A percentile compares a stretch with the other conserved stretches of the same genome.
These are phyloP conservation scores for Mimosa pudica DNA, from an alignment of 306 rosid genomes.

Conservation along the genomic window DNA sequence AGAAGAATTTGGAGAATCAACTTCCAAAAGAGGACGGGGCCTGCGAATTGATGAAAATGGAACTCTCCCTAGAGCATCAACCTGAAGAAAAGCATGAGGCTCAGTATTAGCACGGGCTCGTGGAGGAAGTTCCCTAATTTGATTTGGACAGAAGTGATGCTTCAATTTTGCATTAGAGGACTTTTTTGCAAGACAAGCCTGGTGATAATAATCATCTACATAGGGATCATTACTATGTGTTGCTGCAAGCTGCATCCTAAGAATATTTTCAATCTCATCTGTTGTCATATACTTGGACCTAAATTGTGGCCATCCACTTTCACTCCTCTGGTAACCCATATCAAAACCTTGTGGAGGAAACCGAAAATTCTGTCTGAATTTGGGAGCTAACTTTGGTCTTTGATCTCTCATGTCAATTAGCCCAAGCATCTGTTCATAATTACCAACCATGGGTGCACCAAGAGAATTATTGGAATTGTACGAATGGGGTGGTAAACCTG, in stretches of 20 bases:
- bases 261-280: conserved; percentile 87
- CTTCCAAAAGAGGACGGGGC: conserved; percentile 99
- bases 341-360: conserved; percentile 70
- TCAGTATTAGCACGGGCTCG: conserved; percentile 76
- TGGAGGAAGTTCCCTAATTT: conserved; percentile 83
- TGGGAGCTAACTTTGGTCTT: conserved; percentile 61
- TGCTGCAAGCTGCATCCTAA: conserved; percentile 92
- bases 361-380: conserved; percentile 60
- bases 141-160: conserved; percentile 91
- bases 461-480: conserved; percentile 57
- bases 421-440: conserved; percentile 83
- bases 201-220: conserved; percentile 96
- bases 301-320: conserved; percentile 76
- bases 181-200: conserved; percentile 85
- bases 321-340: conserved; percentile 50
- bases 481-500: conserved; percentile 56
- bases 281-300: conserved; percentile 84
- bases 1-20: conserved; percentile 75
- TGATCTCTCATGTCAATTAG: conserved; percentile 80
- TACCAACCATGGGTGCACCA: conserved; percentile 65
- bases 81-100: conserved; percentile 99
- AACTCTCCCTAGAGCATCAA: conserved; percentile 98
- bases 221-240: conserved; percentile 98
- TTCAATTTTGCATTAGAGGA: conserved; percentile 75
- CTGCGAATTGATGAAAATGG: conserved; percentile 98